A percentile compares a stretch with the other conserved stretches of the same genome.
These are phyloP conservation scores for Phytophthora cryptogea DNA, from an alignment of 352 stramenopile genomes.

Conservation along the genomic window DNA sequence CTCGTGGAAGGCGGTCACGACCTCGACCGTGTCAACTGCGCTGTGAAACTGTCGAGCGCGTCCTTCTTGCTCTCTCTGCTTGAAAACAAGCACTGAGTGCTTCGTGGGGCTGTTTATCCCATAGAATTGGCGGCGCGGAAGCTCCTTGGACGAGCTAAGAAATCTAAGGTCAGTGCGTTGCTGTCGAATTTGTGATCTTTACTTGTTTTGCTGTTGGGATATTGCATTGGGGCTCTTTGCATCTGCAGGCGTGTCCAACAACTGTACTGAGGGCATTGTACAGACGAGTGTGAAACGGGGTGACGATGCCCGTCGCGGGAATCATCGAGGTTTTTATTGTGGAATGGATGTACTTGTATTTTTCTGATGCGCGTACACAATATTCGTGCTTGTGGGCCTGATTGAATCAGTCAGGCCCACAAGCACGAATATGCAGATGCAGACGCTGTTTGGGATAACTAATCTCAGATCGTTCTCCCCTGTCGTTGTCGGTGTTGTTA, in stretches of 20 bases:
- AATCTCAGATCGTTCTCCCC: conserved; percentile 25
- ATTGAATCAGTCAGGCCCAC: conserved; percentile 33
- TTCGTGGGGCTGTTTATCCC: not conserved
- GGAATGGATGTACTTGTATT: conserved; percentile 16
- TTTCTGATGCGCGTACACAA: conserved; percentile 43
- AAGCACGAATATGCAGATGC: conserved; percentile 39
- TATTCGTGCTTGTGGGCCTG: no score
- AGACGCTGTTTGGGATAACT: conserved; percentile 40
- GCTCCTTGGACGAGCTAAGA: not conserved
- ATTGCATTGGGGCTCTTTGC: not conserved
- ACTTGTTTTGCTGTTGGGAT: not conserved
- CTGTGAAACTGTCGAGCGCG: conserved; percentile 81
- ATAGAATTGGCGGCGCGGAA: not conserved
- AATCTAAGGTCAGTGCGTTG: conserved; percentile 5
- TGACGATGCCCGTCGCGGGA: no score
- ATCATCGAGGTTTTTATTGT: no score
- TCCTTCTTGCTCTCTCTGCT: conserved; percentile 87
- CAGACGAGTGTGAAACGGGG: not conserved
- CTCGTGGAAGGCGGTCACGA: conserved; percentile 90
- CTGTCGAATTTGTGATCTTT: conserved; percentile 1
- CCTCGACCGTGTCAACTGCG: conserved; percentile 87
- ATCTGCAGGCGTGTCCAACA: not conserved
- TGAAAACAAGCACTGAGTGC: conserved; percentile 61
- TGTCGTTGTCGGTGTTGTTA: conserved; percentile 2
- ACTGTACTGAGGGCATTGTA: conserved; percentile 7